Percentiles rank a stretch among this genome's conserved stretches.
phyloP scores from a whole-genome alignment of 306 rosid species.

The Astragalus membranaceus region DNA sequence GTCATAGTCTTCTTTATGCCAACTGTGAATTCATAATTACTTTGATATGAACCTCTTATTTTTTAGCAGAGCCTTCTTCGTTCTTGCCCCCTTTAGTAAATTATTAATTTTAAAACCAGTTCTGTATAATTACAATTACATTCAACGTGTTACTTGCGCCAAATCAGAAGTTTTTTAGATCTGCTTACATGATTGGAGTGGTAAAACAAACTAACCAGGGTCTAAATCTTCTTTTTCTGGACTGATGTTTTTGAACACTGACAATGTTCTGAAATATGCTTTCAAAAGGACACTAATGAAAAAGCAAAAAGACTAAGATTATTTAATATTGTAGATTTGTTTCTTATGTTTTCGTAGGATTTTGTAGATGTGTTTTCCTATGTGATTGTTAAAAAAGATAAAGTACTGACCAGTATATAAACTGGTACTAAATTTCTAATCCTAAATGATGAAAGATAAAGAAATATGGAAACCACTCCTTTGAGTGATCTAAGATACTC shows the following conservation, averaged over 20 bases:
- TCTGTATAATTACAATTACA: background rate
- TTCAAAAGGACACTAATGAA: background rate
- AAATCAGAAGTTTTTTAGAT: background rate
- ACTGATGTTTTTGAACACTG: background rate
- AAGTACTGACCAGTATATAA: background rate
- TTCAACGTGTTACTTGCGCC: background rate
- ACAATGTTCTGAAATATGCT: background rate
- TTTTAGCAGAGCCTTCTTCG: slow-evolving; percentile 10
- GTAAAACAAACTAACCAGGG: background rate
- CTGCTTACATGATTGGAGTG: slow-evolving; percentile 15
- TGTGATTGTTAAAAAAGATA: background rate
- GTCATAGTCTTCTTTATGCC: background rate
- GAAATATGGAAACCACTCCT: background rate
- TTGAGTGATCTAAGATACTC: background rate
- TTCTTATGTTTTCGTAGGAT: background rate
- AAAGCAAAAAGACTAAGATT: background rate
- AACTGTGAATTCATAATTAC: background rate
- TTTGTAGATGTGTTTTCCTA: background rate
- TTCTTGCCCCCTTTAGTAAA: background rate
- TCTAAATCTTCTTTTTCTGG: slow-evolving; percentile 1
- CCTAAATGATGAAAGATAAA: background rate
- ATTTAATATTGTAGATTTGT: background rate
- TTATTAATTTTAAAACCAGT: background rate
- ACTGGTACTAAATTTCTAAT: background rate
- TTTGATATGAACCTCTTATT: background rate